Conservation (phyloP, 768 basidiomycete genomes). For the Pulveroboletus sp. region DNA sequence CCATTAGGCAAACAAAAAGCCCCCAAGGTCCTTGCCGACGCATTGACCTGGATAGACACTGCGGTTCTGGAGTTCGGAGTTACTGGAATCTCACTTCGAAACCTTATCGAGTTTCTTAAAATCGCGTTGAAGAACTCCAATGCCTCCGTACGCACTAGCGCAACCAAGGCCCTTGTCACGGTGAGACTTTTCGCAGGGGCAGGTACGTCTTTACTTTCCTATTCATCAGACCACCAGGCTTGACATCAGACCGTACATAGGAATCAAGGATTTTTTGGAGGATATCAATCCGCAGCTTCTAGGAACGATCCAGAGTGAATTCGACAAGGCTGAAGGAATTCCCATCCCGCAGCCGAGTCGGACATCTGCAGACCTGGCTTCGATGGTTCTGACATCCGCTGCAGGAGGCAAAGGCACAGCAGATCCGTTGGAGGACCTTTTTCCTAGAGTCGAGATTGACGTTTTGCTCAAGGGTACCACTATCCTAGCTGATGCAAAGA, state of each 20-base stretch:
- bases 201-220: conserved; percentile 42
- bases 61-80: conserved; percentile 90
- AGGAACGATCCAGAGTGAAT: conserved; percentile 84
- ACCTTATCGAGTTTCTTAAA: conserved; percentile 89
- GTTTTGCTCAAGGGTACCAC: conserved; percentile 77
- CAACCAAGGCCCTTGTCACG: conserved; percentile 89
- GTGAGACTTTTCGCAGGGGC: conserved; percentile 88
- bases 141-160: conserved; percentile 86
- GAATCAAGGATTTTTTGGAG: conserved; percentile 87
- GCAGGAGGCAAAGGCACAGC: conserved; percentile 35
- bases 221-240: not conserved
- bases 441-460: conserved; percentile 93
- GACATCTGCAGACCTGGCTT: conserved; percentile 68
- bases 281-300: conserved; percentile 93
- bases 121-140: conserved; percentile 86
- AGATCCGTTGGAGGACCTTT: conserved; percentile 89
- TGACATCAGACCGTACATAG: conserved; percentile 38
- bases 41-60: conserved; percentile 81
- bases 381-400: conserved; percentile 40
- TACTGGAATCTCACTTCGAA: conserved; percentile 74
- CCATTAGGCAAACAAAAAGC: conserved; percentile 94
- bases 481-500: conserved; percentile 79
- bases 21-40: conserved; percentile 92
- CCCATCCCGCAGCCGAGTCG: conserved; percentile 74
- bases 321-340: conserved; percentile 84